These are phyloP conservation scores for Dendrobium officinale DNA, from an alignment of 106 monocot species.

Conservation along the genomic window DNA sequence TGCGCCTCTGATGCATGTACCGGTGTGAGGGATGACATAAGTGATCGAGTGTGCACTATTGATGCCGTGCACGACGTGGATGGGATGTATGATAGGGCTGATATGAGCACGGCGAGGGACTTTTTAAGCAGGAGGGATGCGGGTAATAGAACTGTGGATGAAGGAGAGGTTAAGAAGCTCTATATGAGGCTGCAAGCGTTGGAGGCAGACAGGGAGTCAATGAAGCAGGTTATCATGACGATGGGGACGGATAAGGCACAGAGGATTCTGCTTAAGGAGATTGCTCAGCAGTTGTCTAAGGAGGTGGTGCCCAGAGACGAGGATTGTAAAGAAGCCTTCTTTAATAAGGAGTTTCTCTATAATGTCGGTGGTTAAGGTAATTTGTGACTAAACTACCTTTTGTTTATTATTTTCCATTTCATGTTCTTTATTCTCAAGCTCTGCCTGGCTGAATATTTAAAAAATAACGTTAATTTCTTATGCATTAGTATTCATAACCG, in stretches of 20 bases:
- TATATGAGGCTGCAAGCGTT: slow-evolving; percentile 26
- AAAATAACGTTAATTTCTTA: background rate
- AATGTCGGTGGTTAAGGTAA: slow-evolving; percentile 20
- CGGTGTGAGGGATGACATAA: slow-evolving; percentile 13
- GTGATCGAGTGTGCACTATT: slow-evolving; percentile 45
- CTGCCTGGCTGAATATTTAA: background rate
- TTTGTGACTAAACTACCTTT: background rate
- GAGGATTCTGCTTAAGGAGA: slow-evolving; percentile 19
- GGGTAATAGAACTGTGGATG: slow-evolving; percentile 1
- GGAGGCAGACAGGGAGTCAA: slow-evolving; percentile 31
- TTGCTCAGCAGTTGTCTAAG: slow-evolving; percentile 24
- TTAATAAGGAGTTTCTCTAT: slow-evolving; percentile 14
- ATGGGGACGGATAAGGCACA: slow-evolving; percentile 24
- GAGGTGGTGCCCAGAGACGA: slow-evolving; percentile 14
- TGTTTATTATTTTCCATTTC: slow-evolving; percentile 1
- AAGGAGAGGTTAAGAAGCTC: slow-evolving; percentile 21
- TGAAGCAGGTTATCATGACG: slow-evolving; percentile 22
- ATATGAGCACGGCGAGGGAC: slow-evolving; percentile 18
- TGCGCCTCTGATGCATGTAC: background rate
- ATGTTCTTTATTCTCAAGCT: background rate
- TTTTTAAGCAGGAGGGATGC: slow-evolving; percentile 5
- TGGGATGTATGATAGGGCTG: background rate
- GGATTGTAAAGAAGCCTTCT: slow-evolving; percentile 10
- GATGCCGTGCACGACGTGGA: slow-evolving; percentile 31
- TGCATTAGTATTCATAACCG: background rate